A percentile compares a stretch with the other conserved stretches of the same genome.
phyloP scores from a whole-genome alignment of 225 moss, liverwort and hornwort species.

The Sphagnum tenellum region DNA sequence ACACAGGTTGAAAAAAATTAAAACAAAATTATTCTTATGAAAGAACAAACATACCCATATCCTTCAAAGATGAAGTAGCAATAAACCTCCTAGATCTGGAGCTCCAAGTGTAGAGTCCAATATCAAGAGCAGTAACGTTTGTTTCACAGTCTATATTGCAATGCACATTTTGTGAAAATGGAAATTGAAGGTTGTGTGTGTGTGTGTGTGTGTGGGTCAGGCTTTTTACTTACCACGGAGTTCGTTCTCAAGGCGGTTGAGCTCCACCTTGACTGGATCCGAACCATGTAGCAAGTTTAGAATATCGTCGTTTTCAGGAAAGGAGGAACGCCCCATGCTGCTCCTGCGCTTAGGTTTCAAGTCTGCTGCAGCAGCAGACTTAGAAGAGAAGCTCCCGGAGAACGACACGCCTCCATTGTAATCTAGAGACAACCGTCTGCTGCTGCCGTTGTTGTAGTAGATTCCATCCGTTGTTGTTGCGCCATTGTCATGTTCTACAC shows the following conservation, averaged over 20 bases:
- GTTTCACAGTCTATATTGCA: too few relatives aligned
- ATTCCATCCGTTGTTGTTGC: conserved; percentile 33
- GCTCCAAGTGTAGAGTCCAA: too few relatives aligned
- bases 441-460: conserved; percentile 21
- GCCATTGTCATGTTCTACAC: conserved; percentile 75
- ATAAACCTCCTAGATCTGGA: too few relatives aligned
- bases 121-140: too few relatives aligned
- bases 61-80: too few relatives aligned
- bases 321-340: conserved; percentile 50
- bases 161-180: too few relatives aligned
- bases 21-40: too few relatives aligned
- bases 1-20: too few relatives aligned
- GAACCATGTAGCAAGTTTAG: conserved; percentile 92
- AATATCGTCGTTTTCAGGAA: conserved; percentile 67
- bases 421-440: conserved; percentile 56
- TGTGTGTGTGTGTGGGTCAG: neutral
- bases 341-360: conserved; percentile 56
- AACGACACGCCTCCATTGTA: neutral
- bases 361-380: conserved; percentile 16
- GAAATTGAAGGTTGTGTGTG: too few relatives aligned
- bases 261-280: conserved; percentile 99
- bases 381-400: conserved; percentile 28
- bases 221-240: conserved; percentile 57
- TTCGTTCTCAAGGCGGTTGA: conserved; percentile 96
- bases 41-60: too few relatives aligned